Percentiles rank a stretch among this genome's conserved stretches.
Conservation (phyloP, 2,329 filamentous ascomycete species). For the Lasiodiplodia theobromae region DNA sequence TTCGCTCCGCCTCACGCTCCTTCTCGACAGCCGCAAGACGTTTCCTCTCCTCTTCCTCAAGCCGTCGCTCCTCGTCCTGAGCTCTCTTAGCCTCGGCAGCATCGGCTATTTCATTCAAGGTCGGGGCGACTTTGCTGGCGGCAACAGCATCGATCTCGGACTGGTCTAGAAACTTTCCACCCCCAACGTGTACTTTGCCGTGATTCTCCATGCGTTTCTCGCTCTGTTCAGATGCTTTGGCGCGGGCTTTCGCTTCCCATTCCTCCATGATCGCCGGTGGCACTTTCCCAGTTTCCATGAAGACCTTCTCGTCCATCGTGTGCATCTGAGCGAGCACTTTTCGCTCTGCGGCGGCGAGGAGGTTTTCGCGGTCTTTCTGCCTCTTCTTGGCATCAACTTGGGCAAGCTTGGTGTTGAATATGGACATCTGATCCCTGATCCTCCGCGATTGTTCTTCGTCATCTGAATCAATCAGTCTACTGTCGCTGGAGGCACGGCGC, state of each 20-base stretch:
- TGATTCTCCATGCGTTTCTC: slow-evolving; percentile 65
- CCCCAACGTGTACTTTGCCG: slow-evolving; percentile 73
- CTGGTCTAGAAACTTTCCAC: slow-evolving; percentile 80
- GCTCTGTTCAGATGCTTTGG: slow-evolving; percentile 70
- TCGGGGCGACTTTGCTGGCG: slow-evolving; percentile 76
- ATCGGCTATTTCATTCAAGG: slow-evolving; percentile 83
- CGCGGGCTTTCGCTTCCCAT: slow-evolving; percentile 80
- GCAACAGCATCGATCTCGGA: slow-evolving; percentile 82
- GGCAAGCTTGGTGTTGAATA: slow-evolving; percentile 72
- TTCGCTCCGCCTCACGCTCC: slow-evolving; percentile 54
- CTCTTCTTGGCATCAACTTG: slow-evolving; percentile 77
- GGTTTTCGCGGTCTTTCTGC: slow-evolving; percentile 73
- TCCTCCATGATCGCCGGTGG: slow-evolving; percentile 72
- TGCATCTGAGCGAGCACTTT: slow-evolving; percentile 84
- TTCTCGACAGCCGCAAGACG: slow-evolving; percentile 66
- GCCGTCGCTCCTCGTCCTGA: slow-evolving; percentile 66
- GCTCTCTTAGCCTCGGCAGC: slow-evolving; percentile 77
- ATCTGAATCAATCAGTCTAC: slow-evolving; percentile 57
- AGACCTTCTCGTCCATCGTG: slow-evolving; percentile 82
- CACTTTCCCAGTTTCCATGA: slow-evolving; percentile 76
- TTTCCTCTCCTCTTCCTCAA: slow-evolving; percentile 71
- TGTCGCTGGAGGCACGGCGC: slow-evolving; percentile 71
- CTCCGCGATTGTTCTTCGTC: slow-evolving; percentile 74
- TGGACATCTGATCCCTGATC: slow-evolving; percentile 80
- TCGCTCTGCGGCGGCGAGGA: slow-evolving; percentile 80